Conservation (phyloP, 2,329 filamentous ascomycete genomes). For the Calonectria hongkongensis region DNA sequence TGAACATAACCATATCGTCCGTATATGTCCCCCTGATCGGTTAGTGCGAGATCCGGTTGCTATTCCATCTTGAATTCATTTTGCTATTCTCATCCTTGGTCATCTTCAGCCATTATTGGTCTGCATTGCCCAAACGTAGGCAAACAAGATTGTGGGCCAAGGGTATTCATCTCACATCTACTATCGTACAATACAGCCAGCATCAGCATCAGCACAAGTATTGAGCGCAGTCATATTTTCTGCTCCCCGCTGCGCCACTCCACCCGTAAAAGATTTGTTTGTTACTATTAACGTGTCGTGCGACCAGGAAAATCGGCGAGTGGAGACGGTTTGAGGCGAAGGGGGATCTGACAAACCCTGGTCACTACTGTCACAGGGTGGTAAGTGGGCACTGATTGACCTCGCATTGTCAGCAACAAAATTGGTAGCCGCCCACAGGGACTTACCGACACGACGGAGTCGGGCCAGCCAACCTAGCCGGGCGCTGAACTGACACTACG, state of each 20-base stretch:
- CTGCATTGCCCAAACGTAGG: no score
- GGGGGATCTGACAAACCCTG: slow-evolving; percentile 24
- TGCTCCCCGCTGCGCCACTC: not conserved
- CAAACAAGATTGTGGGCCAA: no score
- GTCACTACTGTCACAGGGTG: slow-evolving; percentile 11
- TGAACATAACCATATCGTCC: not conserved
- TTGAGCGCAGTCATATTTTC: not conserved
- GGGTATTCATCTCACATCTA: not conserved
- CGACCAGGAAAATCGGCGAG: not conserved
- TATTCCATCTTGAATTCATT: not conserved
- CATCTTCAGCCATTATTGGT: no score
- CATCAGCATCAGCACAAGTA: not conserved
- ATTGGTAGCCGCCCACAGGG: not conserved
- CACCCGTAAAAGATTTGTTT: not conserved
- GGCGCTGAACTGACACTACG: not conserved
- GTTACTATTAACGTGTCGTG: slow-evolving; percentile 13
- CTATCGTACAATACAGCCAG: not conserved
- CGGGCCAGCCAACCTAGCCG: not conserved
- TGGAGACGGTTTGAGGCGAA: slow-evolving; percentile 9
- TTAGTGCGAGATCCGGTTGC: not conserved
- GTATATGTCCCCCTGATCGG: not conserved
- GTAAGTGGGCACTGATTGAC: not conserved
- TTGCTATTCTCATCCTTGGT: not conserved
- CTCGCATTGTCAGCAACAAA: not conserved
- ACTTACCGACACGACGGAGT: slow-evolving; percentile 5